These are phyloP conservation scores for Citrus inodora DNA, from an alignment of 345 rosid genomes.

Conservation along the genomic window DNA sequence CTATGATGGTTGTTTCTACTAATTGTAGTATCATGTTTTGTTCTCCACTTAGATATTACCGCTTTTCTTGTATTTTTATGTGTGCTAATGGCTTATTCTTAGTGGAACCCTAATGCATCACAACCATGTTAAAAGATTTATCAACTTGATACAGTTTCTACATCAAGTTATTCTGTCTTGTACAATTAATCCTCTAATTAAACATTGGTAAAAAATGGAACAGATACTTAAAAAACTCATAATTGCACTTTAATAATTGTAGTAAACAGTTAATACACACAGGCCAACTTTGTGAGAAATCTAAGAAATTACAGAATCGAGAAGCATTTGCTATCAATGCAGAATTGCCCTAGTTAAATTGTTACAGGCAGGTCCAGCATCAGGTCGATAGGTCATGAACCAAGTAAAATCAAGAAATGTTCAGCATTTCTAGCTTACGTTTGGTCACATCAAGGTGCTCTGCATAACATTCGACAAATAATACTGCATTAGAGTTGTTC, in stretches of 20 bases:
- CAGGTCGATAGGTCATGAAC: background rate
- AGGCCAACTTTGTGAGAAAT: too few species aligned
- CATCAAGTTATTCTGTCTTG: background rate
- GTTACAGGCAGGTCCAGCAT: background rate
- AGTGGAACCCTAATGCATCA: too few species aligned
- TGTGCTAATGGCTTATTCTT: too few species aligned
- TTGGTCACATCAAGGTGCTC: constrained; percentile 43
- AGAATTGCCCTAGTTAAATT: background rate
- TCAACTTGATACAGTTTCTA: too few species aligned
- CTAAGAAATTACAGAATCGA: background rate
- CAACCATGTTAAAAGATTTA: too few species aligned
- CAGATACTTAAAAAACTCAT: background rate
- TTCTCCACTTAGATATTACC: background rate
- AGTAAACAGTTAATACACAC: background rate
- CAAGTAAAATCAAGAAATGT: constrained; percentile 9
- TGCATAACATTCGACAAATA: constrained; percentile 21
- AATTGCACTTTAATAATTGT: background rate
- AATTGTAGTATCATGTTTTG: background rate
- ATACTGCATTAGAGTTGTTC: background rate
- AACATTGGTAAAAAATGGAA: background rate
- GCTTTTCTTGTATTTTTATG: too few species aligned
- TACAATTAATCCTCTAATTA: background rate
- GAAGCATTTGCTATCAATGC: background rate
- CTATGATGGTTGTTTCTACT: background rate
- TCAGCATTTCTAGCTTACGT: constrained; percentile 40